These are phyloP conservation scores for Leptodermis oblonga DNA, from an alignment of 257 asterid genomes.

Conservation along the genomic window DNA sequence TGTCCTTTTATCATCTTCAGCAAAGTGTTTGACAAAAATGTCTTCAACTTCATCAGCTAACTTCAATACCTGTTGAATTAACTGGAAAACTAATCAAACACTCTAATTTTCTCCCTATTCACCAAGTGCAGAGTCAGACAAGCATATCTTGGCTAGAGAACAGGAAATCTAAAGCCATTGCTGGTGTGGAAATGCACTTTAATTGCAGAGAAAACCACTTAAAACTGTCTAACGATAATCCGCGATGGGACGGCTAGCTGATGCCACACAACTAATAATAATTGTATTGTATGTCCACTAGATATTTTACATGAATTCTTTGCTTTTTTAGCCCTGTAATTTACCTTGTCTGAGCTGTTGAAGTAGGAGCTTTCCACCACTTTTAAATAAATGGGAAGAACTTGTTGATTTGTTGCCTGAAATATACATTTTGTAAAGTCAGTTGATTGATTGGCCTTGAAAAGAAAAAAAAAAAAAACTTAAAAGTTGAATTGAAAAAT, in stretches of 20 bases:
- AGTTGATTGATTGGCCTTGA: conserved; percentile 23
- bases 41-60: conserved; percentile 88
- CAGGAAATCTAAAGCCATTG: conserved; percentile 35
- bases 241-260: conserved; percentile 33
- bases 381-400: conserved; percentile 78
- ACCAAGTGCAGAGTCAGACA: conserved; percentile 32
- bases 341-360: conserved; percentile 94
- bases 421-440: conserved; percentile 20
- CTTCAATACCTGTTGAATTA: conserved; percentile 52
- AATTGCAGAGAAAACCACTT: conserved; percentile 35
- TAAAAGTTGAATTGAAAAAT: not conserved
- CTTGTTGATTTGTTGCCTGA: conserved; percentile 84
- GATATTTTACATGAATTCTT: not conserved
- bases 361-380: conserved; percentile 90
- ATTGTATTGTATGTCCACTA: conserved; percentile 16
- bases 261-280: conserved; percentile 13
- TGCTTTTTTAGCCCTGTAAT: conserved; percentile 12
- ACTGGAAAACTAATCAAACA: conserved; percentile 5
- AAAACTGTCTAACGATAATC: conserved; percentile 38
- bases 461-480: not conserved
- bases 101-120: not conserved
- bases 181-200: conserved; percentile 26
- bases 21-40: conserved; percentile 66
- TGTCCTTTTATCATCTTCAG: conserved; percentile 63
- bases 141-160: conserved; percentile 35